Conservation (phyloP, 2,329 filamentous ascomycete genomes). For the Pleomassaria siparia region DNA sequence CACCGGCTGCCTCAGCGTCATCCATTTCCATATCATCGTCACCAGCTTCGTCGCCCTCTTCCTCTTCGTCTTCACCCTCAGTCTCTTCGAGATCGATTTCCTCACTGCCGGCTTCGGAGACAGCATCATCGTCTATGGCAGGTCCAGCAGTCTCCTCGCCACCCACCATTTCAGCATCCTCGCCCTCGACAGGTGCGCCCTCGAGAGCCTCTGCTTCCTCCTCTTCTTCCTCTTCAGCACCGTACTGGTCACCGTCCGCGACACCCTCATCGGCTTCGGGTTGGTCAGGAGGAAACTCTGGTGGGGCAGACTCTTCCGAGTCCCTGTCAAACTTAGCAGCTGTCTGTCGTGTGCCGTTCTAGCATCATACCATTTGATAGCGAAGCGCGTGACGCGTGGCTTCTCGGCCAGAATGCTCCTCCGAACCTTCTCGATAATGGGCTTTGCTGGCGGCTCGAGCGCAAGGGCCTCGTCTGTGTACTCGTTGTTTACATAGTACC, state of each 20-base stretch:
- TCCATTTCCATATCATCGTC: conserved; percentile 62
- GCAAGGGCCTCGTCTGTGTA: conserved; percentile 90
- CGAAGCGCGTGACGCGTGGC: conserved; percentile 93
- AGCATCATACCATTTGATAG: conserved; percentile 87
- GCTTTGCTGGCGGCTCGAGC: conserved; percentile 87
- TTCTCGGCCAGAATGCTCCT: conserved; percentile 96
- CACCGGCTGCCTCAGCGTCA: conserved; percentile 50
- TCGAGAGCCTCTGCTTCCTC: conserved; percentile 65
- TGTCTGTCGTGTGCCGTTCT: not conserved
- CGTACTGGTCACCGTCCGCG: conserved; percentile 84
- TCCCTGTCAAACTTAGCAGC: conserved; percentile 65
- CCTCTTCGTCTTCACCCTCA: conserved; percentile 71
- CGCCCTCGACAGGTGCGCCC: conserved; percentile 54
- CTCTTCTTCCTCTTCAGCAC: conserved; percentile 78
- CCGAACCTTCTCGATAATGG: conserved; percentile 85
- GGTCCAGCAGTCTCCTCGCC: conserved; percentile 58
- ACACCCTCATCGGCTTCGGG: conserved; percentile 86
- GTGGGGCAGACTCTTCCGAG: conserved; percentile 92
- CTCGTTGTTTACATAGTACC: conserved; percentile 99
- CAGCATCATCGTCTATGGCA: conserved; percentile 64
- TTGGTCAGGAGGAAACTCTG: conserved; percentile 96
- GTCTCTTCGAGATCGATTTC: conserved; percentile 78
- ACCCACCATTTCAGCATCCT: conserved; percentile 76
- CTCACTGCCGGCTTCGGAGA: conserved; percentile 74
- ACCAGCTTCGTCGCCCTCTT: conserved; percentile 60